phyloP scores from a whole-genome alignment of 2,329 filamentous ascomycete species.

The Colletotrichum eremochloae region DNA sequence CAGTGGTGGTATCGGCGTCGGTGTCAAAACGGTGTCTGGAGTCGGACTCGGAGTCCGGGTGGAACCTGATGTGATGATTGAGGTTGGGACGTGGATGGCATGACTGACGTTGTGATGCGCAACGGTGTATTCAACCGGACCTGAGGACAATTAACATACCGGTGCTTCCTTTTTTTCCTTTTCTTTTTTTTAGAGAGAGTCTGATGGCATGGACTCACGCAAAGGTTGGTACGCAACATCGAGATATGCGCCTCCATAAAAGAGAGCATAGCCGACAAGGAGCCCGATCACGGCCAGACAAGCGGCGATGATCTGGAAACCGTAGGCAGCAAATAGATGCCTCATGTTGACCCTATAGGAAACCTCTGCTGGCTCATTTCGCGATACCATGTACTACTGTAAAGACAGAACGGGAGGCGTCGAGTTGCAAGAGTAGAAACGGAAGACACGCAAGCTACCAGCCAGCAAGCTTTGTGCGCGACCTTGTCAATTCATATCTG shows the following conservation, averaged over 20 bases:
- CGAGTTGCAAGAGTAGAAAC: neutral
- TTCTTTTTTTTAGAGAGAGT: neutral
- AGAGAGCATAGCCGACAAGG: neutral
- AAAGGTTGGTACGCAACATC: neutral
- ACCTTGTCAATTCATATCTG: neutral
- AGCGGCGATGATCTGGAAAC: neutral
- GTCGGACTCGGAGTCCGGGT: neutral
- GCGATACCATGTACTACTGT: neutral
- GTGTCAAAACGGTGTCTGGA: neutral
- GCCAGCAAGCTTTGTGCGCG: neutral
- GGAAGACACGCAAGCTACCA: neutral
- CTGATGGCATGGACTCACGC: neutral
- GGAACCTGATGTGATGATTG: neutral
- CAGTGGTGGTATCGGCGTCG: neutral
- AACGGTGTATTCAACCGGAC: neutral
- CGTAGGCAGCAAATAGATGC: neutral
- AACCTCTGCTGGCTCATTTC: neutral
- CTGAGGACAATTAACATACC: neutral
- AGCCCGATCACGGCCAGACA: constrained; percentile 1
- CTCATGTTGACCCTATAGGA: neutral
- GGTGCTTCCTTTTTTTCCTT: no score
- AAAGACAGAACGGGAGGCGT: neutral
- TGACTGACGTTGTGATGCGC: neutral
- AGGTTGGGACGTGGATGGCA: neutral
- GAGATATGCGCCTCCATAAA: neutral